Percentiles rank a stretch among this genome's conserved stretches.
phyloP scores from a whole-genome alignment of 2,329 filamentous ascomycete species.

The Paracoccidioides lutzii region DNA sequence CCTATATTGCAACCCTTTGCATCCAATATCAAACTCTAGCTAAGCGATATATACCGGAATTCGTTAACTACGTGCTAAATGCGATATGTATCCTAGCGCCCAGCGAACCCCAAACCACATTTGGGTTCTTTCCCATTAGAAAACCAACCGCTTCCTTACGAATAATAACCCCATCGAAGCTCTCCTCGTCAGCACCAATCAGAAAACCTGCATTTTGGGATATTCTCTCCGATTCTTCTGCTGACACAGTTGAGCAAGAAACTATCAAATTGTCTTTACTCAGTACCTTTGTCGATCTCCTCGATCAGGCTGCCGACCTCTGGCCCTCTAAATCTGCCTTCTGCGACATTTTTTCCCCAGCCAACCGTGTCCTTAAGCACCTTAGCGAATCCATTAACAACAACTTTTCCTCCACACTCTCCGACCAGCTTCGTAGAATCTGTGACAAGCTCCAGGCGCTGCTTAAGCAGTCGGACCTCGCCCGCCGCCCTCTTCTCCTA shows the following conservation, averaged over 20 bases:
- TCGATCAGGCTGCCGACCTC: constrained; percentile 55
- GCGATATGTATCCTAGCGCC: constrained; percentile 58
- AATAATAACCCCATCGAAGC: constrained; percentile 32
- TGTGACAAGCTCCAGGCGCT: constrained; percentile 27
- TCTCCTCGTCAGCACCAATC: constrained; percentile 17
- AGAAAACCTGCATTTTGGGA: constrained; percentile 50
- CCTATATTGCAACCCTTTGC: constrained; percentile 64
- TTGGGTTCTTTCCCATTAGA: constrained; percentile 51
- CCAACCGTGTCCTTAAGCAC: constrained; percentile 45
- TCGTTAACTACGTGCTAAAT: constrained; percentile 68
- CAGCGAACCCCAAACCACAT: constrained; percentile 31
- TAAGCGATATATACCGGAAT: constrained; percentile 80
- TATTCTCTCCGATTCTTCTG: constrained; percentile 26
- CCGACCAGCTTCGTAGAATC: constrained; percentile 19
- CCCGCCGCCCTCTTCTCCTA: constrained; percentile 67
- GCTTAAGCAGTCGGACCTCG: constrained; percentile 47
- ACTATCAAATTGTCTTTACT: constrained; percentile 48
- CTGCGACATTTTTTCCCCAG: constrained; percentile 62
- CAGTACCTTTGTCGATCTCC: constrained; percentile 49
- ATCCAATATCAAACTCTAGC: constrained; percentile 73
- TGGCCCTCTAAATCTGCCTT: constrained; percentile 67
- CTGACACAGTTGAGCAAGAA: constrained; percentile 13
- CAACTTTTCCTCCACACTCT: constrained; percentile 35
- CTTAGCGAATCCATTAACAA: constrained; percentile 43
- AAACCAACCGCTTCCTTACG: constrained; percentile 41